Conservation (phyloP, 768 basidiomycete species). For the Hebeloma cylindrosporum region DNA sequence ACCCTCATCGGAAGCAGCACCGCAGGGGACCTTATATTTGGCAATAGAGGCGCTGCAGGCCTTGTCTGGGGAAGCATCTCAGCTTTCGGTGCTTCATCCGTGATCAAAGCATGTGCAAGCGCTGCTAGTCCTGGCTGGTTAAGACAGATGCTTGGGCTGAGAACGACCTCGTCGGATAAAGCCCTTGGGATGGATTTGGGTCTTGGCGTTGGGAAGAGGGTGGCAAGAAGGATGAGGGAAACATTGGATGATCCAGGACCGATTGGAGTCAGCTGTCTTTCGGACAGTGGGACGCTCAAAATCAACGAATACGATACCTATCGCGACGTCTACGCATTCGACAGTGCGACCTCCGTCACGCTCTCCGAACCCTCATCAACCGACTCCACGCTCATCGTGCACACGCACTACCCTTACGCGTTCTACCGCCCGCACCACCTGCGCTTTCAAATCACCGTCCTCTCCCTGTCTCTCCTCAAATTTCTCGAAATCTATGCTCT, state of each 20-base stretch:
- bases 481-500: background rate
- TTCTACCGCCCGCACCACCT: constrained; percentile 6
- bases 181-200: constrained; percentile 5
- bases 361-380: constrained; percentile 2
- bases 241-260: constrained; percentile 1
- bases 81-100: constrained; percentile 1
- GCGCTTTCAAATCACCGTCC: constrained; percentile 1
- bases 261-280: constrained; percentile 1
- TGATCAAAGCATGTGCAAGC: constrained; percentile 5
- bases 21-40: constrained; percentile 1
- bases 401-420: constrained; percentile 2
- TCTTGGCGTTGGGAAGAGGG: background rate
- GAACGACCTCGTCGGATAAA: constrained; percentile 1
- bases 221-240: constrained; percentile 1
- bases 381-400: background rate
- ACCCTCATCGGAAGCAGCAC: constrained; percentile 2
- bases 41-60: constrained; percentile 4
- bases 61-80: constrained; percentile 6
- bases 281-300: background rate
- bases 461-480: background rate
- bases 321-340: constrained; percentile 5
- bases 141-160: constrained; percentile 2
- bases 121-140: constrained; percentile 8
- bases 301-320: constrained; percentile 3
- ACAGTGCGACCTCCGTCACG: constrained; percentile 2